These are phyloP conservation scores for Paraglomus brasilianum DNA, from an alignment of 192 early-diverging fungal genomes.

Conservation along the genomic window DNA sequence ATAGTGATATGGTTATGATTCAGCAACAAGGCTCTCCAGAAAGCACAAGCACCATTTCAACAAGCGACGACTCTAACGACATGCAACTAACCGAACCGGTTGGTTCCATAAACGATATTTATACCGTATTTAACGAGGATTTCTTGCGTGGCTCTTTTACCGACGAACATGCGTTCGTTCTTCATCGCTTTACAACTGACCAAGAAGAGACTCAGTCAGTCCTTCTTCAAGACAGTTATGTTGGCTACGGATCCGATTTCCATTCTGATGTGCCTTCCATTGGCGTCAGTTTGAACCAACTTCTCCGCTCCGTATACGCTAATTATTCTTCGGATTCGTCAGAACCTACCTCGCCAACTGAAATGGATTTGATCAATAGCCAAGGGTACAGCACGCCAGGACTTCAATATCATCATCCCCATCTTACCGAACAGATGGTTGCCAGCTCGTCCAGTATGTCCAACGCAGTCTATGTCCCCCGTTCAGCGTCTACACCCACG, in stretches of 20 bases:
- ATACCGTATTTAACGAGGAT: too few species aligned
- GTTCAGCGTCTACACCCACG: background rate
- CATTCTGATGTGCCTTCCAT: too few species aligned
- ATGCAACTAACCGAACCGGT: too few species aligned
- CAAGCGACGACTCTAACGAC: too few species aligned
- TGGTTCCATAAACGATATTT: too few species aligned
- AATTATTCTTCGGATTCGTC: constrained; percentile 8
- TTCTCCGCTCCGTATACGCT: too few species aligned
- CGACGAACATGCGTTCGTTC: constrained; percentile 15
- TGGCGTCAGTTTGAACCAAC: too few species aligned
- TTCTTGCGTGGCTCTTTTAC: too few species aligned
- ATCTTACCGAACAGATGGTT: background rate
- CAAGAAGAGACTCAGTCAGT: constrained; percentile 41
- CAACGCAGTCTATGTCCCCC: constrained; percentile 25
- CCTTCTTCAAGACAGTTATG: constrained; percentile 39
- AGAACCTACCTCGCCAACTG: constrained; percentile 7
- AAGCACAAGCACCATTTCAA: too few species aligned
- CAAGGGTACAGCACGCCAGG: background rate
- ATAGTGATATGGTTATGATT: too few species aligned
- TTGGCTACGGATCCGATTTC: constrained; percentile 11
- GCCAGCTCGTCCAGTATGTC: background rate
- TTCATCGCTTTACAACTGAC: constrained; percentile 48
- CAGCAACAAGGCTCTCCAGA: too few species aligned
- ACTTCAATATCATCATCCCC: background rate
- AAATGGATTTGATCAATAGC: constrained; percentile 1